These are phyloP conservation scores for Hondaea fermentalgiana DNA, from an alignment of 108 stramenopile genomes.

Conservation along the genomic window DNA sequence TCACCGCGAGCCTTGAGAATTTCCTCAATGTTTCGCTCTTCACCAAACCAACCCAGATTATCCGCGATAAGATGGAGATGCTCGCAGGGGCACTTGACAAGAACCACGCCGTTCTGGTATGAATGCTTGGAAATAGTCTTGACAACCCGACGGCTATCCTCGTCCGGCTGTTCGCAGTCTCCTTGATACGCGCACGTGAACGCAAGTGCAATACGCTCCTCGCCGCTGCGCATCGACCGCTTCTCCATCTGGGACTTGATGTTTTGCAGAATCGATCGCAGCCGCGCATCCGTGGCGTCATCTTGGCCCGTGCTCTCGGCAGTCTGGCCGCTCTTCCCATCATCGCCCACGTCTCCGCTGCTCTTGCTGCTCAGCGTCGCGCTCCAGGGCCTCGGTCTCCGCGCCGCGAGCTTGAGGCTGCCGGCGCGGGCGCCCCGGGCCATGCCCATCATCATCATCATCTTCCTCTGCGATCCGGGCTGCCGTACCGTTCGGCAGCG, in stretches of 20 bases:
- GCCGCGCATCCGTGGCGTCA: neutral
- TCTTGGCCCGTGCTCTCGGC: neutral
- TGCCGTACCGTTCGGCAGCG: too few relatives aligned
- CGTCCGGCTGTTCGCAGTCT: neutral
- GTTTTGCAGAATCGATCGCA: neutral
- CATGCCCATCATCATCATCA: too few relatives aligned
- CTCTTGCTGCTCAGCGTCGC: too few relatives aligned
- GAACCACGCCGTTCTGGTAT: neutral
- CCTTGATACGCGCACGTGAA: slow-evolving; percentile 11
- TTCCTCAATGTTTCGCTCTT: slow-evolving; percentile 6
- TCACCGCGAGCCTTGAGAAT: neutral
- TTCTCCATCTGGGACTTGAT: neutral
- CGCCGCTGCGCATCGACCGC: neutral
- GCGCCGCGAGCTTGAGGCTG: too few relatives aligned
- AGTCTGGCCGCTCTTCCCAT: too few relatives aligned
- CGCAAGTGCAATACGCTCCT: neutral
- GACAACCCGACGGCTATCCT: neutral
- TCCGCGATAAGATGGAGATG: neutral
- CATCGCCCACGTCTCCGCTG: too few relatives aligned
- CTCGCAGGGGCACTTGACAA: neutral
- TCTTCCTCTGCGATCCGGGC: too few relatives aligned
- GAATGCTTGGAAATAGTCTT: neutral
- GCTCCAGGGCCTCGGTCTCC: too few relatives aligned
- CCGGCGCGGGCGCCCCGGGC: too few relatives aligned
- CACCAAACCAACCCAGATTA: neutral